Evolutionary conservation across 345 rosid species (phyloP).

Genomic region (Xanthoceras sorbifolium): DNA sequence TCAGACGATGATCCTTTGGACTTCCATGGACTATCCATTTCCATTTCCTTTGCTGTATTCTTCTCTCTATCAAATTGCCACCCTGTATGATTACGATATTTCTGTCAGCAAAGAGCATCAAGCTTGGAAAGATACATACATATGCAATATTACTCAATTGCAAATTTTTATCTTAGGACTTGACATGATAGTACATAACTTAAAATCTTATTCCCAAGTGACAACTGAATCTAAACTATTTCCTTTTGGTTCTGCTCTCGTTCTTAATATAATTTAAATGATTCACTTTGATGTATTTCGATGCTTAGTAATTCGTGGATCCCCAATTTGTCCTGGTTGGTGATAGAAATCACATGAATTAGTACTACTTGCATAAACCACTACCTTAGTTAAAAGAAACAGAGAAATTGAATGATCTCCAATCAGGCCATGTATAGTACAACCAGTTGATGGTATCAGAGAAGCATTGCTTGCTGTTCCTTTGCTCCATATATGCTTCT

Average conservation of each 20-base stretch:
- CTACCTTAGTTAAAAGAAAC: slow-evolving; percentile 71
- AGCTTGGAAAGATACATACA: slow-evolving; percentile 4
- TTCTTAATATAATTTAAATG: neutral
- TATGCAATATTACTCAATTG: neutral
- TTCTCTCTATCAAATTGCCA: slow-evolving; percentile 58
- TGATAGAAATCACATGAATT: neutral
- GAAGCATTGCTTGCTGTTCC: slow-evolving; percentile 38
- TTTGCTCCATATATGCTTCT: slow-evolving; percentile 60
- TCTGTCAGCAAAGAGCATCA: slow-evolving; percentile 11
- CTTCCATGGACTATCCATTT: slow-evolving; percentile 68
- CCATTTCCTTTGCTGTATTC: slow-evolving; percentile 60
- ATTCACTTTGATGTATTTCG: neutral
- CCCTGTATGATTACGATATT: slow-evolving; percentile 32
- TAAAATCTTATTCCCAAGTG: neutral
- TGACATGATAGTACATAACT: neutral
- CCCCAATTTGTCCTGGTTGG: neutral
- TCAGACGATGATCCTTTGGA: slow-evolving; percentile 48
- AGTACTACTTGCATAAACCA: neutral
- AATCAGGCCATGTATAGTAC: slow-evolving; percentile 38
- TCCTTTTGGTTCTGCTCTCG: neutral
- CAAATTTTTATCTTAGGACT: neutral
- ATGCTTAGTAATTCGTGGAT: neutral
- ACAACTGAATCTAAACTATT: neutral
- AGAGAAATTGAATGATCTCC: slow-evolving; percentile 57
- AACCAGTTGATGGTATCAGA: slow-evolving; percentile 45